These are phyloP conservation scores for Lactarius indigo DNA, from an alignment of 768 basidiomycete species.

Conservation along the genomic window DNA sequence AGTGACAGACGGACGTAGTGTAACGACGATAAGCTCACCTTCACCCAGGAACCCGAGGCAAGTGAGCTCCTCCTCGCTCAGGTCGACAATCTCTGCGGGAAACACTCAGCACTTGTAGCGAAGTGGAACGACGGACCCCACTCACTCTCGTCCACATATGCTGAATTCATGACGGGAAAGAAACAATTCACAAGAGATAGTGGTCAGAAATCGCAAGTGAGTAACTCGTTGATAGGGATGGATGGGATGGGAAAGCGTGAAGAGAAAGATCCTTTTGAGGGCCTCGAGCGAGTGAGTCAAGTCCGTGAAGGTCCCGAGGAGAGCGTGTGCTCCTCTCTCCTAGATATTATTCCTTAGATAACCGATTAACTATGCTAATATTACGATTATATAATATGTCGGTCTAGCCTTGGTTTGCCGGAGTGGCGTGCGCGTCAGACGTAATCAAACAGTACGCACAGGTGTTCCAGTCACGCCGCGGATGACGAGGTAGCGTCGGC, in stretches of 20 bases:
- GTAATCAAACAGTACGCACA: slow-evolving; percentile 35
- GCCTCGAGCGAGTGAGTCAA: too few species aligned
- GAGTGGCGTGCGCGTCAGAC: not conserved
- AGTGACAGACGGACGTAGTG: slow-evolving; percentile 24
- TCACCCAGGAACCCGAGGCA: slow-evolving; percentile 26
- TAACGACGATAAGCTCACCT: slow-evolving; percentile 25
- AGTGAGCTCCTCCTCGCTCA: slow-evolving; percentile 23
- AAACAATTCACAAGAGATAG: slow-evolving; percentile 19
- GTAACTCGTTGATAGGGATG: slow-evolving; percentile 17
- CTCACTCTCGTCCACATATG: slow-evolving; percentile 32
- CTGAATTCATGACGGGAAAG: slow-evolving; percentile 21
- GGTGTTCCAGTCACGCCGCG: slow-evolving; percentile 60
- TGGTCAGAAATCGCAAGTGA: slow-evolving; percentile 15
- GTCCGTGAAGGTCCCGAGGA: too few species aligned
- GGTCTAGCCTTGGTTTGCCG: too few species aligned
- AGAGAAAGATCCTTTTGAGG: not conserved
- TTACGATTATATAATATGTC: too few species aligned
- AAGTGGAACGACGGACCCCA: slow-evolving; percentile 30
- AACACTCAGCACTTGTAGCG: slow-evolving; percentile 31
- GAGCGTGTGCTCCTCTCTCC: too few species aligned
- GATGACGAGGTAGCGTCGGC: slow-evolving; percentile 79
- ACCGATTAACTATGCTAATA: too few species aligned
- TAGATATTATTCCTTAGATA: too few species aligned
- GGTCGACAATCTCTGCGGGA: slow-evolving; percentile 31
- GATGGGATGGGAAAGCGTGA: slow-evolving; percentile 9